Evolutionary conservation across 2,329 filamentous ascomycete species (phyloP), one percentile per base, ranked within the genome.

Genomic region (Neofusicoccum parvum): DNA sequence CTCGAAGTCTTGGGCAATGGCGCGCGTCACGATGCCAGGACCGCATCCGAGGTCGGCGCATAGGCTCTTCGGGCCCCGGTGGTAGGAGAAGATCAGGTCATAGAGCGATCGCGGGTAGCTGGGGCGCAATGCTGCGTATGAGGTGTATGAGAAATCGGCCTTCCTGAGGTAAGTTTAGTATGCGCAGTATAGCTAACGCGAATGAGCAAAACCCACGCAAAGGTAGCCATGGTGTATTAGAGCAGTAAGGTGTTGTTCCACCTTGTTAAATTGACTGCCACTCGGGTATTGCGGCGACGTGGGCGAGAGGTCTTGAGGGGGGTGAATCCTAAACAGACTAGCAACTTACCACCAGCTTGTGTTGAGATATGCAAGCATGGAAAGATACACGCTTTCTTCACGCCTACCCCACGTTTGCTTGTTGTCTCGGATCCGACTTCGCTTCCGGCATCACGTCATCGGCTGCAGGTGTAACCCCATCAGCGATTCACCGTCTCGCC

Each of bases 1-100:
- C 5, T 72, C 73, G 74, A 90, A 90, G 68, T 79, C 74, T n/a
- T 80, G 76, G 56, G 82, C 80, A 36, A 90, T 77, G 32, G 80
- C 80, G 7, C 85, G 83, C 6, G 86, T 79, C 23, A 88, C 81
- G 59, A 86, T 78, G 23, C 87, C 88, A 67, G 88, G 87, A 3
- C 88, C 88, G 69, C 85, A 87, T 56, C 88, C 88, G n/a, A 90
- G 78, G 72, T 90, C 88, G 9, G 90, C 73, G 62, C 77, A 77
- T 20, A 77, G 71, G 2, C 71, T 72, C 10, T 72, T 67, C 70
- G 78, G 71, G 3, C 77, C 76, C 27, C 79, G 76, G 73, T 89
- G 86, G 73, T 85, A 88, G 23, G 73, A 72, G 12, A 89, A 79
- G 10, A 89, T 75, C 17, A 78, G 82, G 60, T 80, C 79, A 75